These are phyloP conservation scores for Rhynchosporium secalis DNA, from an alignment of 2,329 filamentous ascomycete species.

Conservation along the genomic window DNA sequence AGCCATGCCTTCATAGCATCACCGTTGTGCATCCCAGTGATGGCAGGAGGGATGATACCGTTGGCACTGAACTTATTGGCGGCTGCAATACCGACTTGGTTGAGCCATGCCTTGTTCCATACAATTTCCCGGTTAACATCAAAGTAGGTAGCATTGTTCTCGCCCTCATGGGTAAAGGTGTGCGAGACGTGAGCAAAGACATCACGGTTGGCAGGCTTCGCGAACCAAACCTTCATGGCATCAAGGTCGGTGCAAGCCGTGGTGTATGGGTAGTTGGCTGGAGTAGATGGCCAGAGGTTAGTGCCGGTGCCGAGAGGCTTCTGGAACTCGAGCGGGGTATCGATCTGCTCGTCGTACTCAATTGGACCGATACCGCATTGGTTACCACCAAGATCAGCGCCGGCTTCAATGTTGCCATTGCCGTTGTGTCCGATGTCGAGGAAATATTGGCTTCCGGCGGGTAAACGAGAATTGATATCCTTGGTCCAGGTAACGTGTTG, in stretches of 20 bases:
- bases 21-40: slow-evolving; percentile 64
- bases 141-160: slow-evolving; percentile 60
- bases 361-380: slow-evolving; percentile 41
- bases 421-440: slow-evolving; percentile 58
- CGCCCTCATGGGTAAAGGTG: slow-evolving; percentile 59
- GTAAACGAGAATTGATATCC: slow-evolving; percentile 49
- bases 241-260: slow-evolving; percentile 50
- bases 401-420: slow-evolving; percentile 50
- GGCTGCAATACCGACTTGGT: slow-evolving; percentile 50
- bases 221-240: slow-evolving; percentile 55
- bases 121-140: slow-evolving; percentile 58
- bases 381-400: slow-evolving; percentile 15
- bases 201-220: slow-evolving; percentile 50
- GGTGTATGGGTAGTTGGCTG: slow-evolving; percentile 33
- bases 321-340: slow-evolving; percentile 48
- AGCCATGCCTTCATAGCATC: slow-evolving; percentile 60
- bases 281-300: slow-evolving; percentile 48
- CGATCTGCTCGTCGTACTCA: slow-evolving; percentile 47
- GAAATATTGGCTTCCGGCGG: slow-evolving; percentile 52
- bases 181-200: slow-evolving; percentile 60
- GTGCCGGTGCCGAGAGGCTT: slow-evolving; percentile 53
- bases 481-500: slow-evolving; percentile 47
- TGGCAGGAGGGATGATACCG: slow-evolving; percentile 62
- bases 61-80: slow-evolving; percentile 51
- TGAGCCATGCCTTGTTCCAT: slow-evolving; percentile 61